These are phyloP conservation scores for Pythium pyrilobum DNA, from an alignment of 352 stramenopile species.

Conservation along the genomic window DNA sequence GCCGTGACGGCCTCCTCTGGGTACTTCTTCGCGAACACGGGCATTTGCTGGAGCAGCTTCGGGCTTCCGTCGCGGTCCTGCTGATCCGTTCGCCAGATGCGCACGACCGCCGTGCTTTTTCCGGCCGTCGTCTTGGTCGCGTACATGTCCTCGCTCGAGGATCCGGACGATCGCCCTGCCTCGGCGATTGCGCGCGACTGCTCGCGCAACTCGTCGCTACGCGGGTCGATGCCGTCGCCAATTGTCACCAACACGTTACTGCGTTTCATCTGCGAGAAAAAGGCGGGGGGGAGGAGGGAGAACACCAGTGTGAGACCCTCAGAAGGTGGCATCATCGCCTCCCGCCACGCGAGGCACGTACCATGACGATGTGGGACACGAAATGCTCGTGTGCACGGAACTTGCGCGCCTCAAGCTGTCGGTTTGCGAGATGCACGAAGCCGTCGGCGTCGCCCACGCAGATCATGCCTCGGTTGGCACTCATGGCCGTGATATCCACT, in stretches of 20 bases:
- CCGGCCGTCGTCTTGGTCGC: conserved; percentile 47
- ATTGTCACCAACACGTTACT: conserved; percentile 86
- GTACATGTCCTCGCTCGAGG: conserved; percentile 38
- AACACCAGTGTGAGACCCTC: no score
- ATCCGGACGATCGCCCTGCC: conserved; percentile 38
- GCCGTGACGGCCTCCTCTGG: conserved; percentile 83
- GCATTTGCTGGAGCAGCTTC: conserved; percentile 83
- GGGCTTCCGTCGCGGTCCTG: conserved; percentile 81
- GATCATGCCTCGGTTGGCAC: conserved; percentile 81
- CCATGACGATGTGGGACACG: conserved; percentile 86
- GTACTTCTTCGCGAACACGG: conserved; percentile 86
- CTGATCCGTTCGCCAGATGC: conserved; percentile 86
- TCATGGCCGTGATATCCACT: conserved; percentile 84
- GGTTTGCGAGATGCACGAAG: conserved; percentile 80
- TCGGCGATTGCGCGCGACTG: conserved; percentile 79
- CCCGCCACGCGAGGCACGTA: no score
- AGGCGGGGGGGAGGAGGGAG: not conserved
- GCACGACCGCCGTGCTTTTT: conserved; percentile 69
- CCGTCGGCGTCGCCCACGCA: conserved; percentile 79
- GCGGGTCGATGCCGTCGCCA: conserved; percentile 78
- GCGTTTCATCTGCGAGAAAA: conserved; percentile 68
- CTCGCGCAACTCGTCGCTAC: conserved; percentile 64
- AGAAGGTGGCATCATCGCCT: no score
- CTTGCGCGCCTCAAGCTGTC: conserved; percentile 73
- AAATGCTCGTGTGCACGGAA: conserved; percentile 85